Evolutionary conservation across 768 basidiomycete species (phyloP).

Genomic region (Ramaria sp.): DNA sequence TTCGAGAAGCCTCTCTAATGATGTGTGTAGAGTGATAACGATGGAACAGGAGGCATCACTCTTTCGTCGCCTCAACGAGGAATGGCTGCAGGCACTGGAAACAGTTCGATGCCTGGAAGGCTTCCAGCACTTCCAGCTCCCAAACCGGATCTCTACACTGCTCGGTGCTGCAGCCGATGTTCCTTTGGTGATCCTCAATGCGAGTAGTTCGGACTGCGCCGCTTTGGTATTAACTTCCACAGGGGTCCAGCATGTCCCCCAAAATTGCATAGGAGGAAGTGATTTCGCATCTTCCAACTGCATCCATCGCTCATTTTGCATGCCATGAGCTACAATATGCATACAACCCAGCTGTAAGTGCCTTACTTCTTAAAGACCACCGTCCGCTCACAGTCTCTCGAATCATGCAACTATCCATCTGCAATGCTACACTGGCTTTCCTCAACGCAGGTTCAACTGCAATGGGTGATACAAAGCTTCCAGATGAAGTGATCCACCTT

Average conservation of each 20-base stretch:
- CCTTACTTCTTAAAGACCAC: conserved; percentile 19
- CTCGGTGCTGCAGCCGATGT: conserved; percentile 12
- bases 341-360: conserved; percentile 18
- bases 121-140: conserved; percentile 14
- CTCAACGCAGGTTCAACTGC: conserved; percentile 22
- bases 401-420: conserved; percentile 13
- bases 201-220: conserved; percentile 11
- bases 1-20: background rate
- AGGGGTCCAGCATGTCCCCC: too few species aligned
- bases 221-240: too few species aligned
- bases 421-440: conserved; percentile 19
- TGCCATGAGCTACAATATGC: too few species aligned
- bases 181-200: conserved; percentile 15
- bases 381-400: conserved; percentile 15
- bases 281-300: too few species aligned
- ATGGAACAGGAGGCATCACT: conserved; percentile 13
- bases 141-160: conserved; percentile 11
- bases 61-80: conserved; percentile 16
- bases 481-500: conserved; percentile 22
- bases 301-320: too few species aligned
- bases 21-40: background rate
- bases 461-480: conserved; percentile 14
- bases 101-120: conserved; percentile 12
- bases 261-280: background rate
- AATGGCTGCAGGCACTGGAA: conserved; percentile 18